Evolutionary conservation across 2,329 filamentous ascomycete species (phyloP).

Genomic region (Paecilomyces niveus): DNA sequence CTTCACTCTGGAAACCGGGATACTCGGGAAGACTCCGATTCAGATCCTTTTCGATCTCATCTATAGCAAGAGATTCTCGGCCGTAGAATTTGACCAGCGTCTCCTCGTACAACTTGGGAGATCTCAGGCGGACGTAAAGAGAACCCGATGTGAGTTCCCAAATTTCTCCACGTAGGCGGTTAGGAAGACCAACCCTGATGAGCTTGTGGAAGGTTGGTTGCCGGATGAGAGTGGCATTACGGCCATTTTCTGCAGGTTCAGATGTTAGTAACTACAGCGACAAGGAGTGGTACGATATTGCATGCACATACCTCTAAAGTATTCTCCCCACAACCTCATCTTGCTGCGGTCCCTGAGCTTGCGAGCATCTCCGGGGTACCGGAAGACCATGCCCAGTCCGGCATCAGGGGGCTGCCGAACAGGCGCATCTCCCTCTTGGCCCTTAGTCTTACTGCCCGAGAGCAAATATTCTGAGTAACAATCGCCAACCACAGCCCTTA

Average conservation of each 20-base stretch:
- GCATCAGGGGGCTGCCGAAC: constrained; percentile 68
- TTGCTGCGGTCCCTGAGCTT: constrained; percentile 93
- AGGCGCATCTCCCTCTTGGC: constrained; percentile 43
- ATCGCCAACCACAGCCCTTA: constrained; percentile 70
- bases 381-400: constrained; percentile 84
- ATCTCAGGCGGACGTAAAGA: constrained; percentile 78
- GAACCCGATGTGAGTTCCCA: constrained; percentile 95
- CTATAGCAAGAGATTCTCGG: constrained; percentile 85
- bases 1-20: constrained; percentile 91
- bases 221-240: constrained; percentile 83
- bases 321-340: constrained; percentile 96
- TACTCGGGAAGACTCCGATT: constrained; percentile 96
- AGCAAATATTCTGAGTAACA: constrained; percentile 88
- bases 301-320: constrained; percentile 54
- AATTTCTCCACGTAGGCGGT: constrained; percentile 83
- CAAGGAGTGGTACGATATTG: constrained; percentile 1
- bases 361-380: constrained; percentile 88
- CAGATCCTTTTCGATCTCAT: constrained; percentile 97
- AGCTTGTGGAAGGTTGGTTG: constrained; percentile 98
- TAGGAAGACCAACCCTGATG: constrained; percentile 89
- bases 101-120: constrained; percentile 74
- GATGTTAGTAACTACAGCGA: constrained; percentile 7
- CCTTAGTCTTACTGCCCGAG: constrained; percentile 33
- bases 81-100: constrained; percentile 79
- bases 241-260: constrained; percentile 64